Base-by-base conservation (phyloP, 2,329 filamentous ascomycete species). In the Colletotrichum sp. region DNA sequence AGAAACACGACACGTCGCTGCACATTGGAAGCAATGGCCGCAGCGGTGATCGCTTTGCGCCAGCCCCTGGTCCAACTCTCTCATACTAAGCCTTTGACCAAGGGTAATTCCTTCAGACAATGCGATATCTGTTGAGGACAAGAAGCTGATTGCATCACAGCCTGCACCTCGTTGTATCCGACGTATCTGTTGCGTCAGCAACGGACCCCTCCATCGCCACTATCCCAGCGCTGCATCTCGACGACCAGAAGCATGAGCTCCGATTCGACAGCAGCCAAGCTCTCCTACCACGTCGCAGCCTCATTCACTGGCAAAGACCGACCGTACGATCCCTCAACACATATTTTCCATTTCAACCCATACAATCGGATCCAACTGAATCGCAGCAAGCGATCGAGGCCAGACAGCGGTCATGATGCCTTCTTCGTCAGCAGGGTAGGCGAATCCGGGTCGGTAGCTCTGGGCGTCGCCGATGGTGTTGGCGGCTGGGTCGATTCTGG, bases 401-500 rank as follows among this genome's bases (percentile, higher is more conserved):
- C 94, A 66, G 93, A 92, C 74, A 97, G 94, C 66, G 97, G 97
- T 18, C 96, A 99, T 85, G 97, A 99, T 89, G 95, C 97, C 73
- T 98, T 98, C 87, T 99, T 99, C 85, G 94, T 97, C 80, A 91
- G 94, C 81, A 92, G 93, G 28, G 88, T 98, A n/a, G 95, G 94
- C 67, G 91, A 92, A 77, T 90, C 90, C 2, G 89, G 92, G 48
- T 89, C 92, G 55, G 91, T 98, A 13, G 95, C 96, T 1, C 93
- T 99, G 79, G 97, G 95, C 21, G 91, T 99, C 28, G 96, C 96
- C 69, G 97, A 99, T 83, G 97, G 97, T 13, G 97, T 99, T 1
- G 97, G 97, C 64, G 97, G 97, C 43, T 99, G 97, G 96, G 92
- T 94, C 77, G 95, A 98, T 80, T 96, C 94, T 52, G 96, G 96